phyloP scores from a whole-genome alignment of 306 rosid species.

The Casuarina glauca region DNA sequence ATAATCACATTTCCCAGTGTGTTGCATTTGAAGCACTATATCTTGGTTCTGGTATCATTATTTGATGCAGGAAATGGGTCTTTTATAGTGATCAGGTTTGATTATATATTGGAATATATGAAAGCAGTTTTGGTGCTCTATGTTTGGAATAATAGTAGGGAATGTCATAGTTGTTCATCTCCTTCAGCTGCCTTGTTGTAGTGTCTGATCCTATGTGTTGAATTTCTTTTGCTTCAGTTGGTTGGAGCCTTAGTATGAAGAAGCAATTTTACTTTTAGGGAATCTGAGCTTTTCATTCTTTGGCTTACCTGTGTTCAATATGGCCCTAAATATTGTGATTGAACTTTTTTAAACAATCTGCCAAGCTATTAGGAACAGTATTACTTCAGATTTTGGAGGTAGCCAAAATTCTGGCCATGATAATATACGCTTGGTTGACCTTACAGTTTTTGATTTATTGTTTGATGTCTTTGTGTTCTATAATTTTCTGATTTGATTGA shows the following conservation, averaged over 20 bases:
- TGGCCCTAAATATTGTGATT: not conserved
- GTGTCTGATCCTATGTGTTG: not conserved
- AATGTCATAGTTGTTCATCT: conserved; percentile 2
- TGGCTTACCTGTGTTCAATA: not conserved
- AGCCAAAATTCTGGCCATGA: not conserved
- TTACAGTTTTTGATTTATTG: not conserved
- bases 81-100: not conserved
- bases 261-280: not conserved
- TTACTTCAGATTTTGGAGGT: not conserved
- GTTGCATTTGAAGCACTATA: not conserved
- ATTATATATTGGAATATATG: not conserved
- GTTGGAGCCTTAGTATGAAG: not conserved
- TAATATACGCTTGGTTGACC: not conserved
- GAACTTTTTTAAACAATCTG: not conserved
- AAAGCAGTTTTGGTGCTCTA: conserved; percentile 12
- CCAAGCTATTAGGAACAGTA: not conserved
- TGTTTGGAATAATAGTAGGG: not conserved
- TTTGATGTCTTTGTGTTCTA: not conserved
- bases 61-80: conserved; percentile 2
- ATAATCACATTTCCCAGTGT: not conserved
- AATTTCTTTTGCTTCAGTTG: not conserved
- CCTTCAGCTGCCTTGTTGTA: conserved; percentile 1
- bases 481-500: not conserved
- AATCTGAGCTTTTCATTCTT: not conserved
- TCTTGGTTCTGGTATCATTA: not conserved